Conservation (phyloP, 2,329 filamentous ascomycete genomes). For the Berkeleyomyces basicola region DNA sequence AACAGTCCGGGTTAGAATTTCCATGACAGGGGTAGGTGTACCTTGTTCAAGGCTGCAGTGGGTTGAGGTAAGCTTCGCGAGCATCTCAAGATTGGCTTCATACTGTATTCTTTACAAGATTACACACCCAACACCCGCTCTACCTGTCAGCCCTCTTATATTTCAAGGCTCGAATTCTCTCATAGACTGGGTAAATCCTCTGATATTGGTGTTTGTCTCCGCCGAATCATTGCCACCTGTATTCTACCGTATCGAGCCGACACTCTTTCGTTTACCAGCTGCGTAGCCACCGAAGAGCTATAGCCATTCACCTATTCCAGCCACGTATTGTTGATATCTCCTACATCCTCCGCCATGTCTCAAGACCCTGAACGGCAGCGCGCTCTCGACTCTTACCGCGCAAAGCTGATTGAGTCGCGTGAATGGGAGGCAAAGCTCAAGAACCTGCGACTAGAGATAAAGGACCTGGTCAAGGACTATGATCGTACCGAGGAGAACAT, state of each 20-base stretch:
- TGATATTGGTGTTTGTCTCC: background rate
- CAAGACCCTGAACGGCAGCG: slow-evolving; percentile 44
- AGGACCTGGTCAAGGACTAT: slow-evolving; percentile 84
- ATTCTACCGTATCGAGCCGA: background rate
- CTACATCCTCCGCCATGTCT: slow-evolving; percentile 1
- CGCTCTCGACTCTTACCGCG: slow-evolving; percentile 62
- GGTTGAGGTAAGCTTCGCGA: slow-evolving; percentile 12
- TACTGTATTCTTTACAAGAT: background rate
- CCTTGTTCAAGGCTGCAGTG: slow-evolving; percentile 13
- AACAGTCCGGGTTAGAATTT: background rate
- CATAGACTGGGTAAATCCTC: background rate
- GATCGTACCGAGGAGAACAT: slow-evolving; percentile 98
- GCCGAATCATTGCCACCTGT: background rate
- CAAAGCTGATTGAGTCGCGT: slow-evolving; percentile 77
- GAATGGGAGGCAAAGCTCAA: slow-evolving; percentile 99
- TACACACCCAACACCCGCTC: background rate
- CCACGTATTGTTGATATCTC: background rate
- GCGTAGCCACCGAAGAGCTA: background rate
- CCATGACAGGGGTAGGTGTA: background rate
- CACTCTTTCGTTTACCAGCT: background rate
- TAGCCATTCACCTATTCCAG: background rate
- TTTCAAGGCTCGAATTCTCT: background rate
- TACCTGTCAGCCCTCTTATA: background rate
- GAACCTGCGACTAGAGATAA: slow-evolving; percentile 83
- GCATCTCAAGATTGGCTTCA: slow-evolving; percentile 1